These are phyloP conservation scores for Beta corolliflora DNA, from an alignment of 179 eudicot species.

Conservation along the genomic window DNA sequence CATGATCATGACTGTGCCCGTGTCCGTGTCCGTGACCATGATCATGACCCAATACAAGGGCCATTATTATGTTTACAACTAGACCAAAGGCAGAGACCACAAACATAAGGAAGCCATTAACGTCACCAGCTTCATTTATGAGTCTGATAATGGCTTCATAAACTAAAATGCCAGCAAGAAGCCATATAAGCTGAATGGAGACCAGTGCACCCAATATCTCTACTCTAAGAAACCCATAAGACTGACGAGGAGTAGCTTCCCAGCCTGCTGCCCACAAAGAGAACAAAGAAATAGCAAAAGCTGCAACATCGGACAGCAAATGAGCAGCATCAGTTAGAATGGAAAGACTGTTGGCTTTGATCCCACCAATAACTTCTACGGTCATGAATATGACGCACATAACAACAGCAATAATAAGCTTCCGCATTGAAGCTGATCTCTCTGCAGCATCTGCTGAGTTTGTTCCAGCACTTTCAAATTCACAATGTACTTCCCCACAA, in stretches of 20 bases:
- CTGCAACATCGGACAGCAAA: slow-evolving; percentile 88
- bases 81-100: slow-evolving; percentile 72
- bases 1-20: slow-evolving; percentile 28
- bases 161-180: slow-evolving; percentile 84
- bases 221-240: slow-evolving; percentile 81
- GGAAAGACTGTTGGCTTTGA: slow-evolving; percentile 88
- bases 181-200: slow-evolving; percentile 92
- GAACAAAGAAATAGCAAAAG: slow-evolving; percentile 85
- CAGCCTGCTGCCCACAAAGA: slow-evolving; percentile 94
- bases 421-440: slow-evolving; percentile 75
- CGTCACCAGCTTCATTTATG: slow-evolving; percentile 59
- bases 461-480: slow-evolving; percentile 63
- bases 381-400: slow-evolving; percentile 80
- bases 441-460: slow-evolving; percentile 63
- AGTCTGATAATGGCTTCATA: slow-evolving; percentile 74
- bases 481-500: slow-evolving; percentile 74
- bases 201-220: slow-evolving; percentile 88
- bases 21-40: slow-evolving; percentile 66
- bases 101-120: slow-evolving; percentile 80
- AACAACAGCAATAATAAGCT: slow-evolving; percentile 62
- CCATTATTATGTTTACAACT: slow-evolving; percentile 71
- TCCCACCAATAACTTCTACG: slow-evolving; percentile 80
- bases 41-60: slow-evolving; percentile 70
- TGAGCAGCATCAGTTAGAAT: slow-evolving; percentile 93
- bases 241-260: slow-evolving; percentile 91